phyloP scores from a whole-genome alignment of 1,284 basidiomycete species.

The Xanthoconium separans region DNA sequence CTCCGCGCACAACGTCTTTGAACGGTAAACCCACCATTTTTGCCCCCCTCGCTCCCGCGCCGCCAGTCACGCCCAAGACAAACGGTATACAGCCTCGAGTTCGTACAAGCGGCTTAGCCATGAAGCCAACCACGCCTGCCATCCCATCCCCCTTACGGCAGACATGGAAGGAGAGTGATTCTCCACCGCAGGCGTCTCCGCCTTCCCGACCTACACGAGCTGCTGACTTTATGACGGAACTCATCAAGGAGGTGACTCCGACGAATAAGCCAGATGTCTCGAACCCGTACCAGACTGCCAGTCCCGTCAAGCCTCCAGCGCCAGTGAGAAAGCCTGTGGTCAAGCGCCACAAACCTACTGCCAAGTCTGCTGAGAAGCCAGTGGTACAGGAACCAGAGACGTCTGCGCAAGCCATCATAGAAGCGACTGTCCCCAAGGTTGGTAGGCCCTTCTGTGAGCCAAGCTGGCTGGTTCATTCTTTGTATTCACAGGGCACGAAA shows the following conservation, averaged over 20 bases:
- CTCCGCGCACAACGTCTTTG: slow-evolving; percentile 12
- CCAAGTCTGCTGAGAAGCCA: slow-evolving; percentile 34
- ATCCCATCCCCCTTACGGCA: slow-evolving; percentile 69
- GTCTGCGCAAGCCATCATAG: slow-evolving; percentile 63
- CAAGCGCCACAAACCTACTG: slow-evolving; percentile 28
- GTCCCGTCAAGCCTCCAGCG: slow-evolving; percentile 48
- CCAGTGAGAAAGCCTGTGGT: slow-evolving; percentile 41
- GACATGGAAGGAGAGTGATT: slow-evolving; percentile 51
- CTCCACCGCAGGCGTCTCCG: slow-evolving; percentile 39
- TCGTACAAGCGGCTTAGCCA: slow-evolving; percentile 40
- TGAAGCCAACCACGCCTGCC: slow-evolving; percentile 56
- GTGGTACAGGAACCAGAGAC: slow-evolving; percentile 36
- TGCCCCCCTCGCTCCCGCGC: slow-evolving; percentile 17
- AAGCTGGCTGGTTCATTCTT: slow-evolving; percentile 1
- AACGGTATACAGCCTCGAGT: slow-evolving; percentile 40
- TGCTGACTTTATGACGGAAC: slow-evolving; percentile 60
- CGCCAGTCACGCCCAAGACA: slow-evolving; percentile 27
- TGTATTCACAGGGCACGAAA: slow-evolving; percentile 56
- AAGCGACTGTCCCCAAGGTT: slow-evolving; percentile 71
- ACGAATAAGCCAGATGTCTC: slow-evolving; percentile 60
- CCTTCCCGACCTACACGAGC: slow-evolving; percentile 51
- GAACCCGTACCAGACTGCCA: slow-evolving; percentile 70
- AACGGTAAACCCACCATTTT: slow-evolving; percentile 26
- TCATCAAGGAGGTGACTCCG: slow-evolving; percentile 67
- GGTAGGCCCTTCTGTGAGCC: slow-evolving; percentile 14